phyloP scores from a whole-genome alignment of 2,329 filamentous ascomycete species.

The Paecilomyces fulvus region DNA sequence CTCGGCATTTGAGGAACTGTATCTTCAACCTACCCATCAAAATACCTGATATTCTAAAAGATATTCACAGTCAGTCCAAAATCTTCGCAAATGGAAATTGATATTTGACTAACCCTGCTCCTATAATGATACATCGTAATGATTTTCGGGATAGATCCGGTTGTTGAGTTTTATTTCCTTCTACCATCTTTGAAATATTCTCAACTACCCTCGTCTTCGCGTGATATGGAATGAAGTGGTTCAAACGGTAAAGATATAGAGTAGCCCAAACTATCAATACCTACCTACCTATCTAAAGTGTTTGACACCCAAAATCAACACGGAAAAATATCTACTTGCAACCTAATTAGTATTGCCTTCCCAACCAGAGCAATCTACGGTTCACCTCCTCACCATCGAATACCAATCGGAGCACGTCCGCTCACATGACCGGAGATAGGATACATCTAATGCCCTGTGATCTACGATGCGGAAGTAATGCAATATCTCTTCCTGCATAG shows the following conservation, averaged over 20 bases:
- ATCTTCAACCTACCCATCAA: background rate
- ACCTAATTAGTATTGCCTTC: background rate
- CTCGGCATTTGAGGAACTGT: background rate
- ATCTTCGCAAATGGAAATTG: background rate
- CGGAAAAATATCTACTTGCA: background rate
- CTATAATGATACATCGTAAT: background rate
- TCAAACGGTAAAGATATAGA: no score
- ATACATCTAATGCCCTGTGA: background rate
- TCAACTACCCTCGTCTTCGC: background rate
- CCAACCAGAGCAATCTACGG: background rate
- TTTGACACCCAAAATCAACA: background rate
- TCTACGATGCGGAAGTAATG: background rate
- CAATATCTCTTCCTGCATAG: background rate
- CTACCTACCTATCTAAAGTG: no score
- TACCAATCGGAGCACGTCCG: background rate
- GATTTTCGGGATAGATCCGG: background rate
- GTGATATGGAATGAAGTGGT: background rate
- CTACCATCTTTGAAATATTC: background rate
- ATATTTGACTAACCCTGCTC: background rate
- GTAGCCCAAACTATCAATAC: no score
- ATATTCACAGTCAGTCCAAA: background rate
- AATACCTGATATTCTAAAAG: background rate
- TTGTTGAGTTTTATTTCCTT: background rate
- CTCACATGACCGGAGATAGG: background rate
- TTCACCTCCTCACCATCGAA: background rate